Percentiles rank a stretch among this genome's conserved stretches.
Conservation (phyloP, 352 stramenopile genomes). For the Phytopythium litorale region DNA sequence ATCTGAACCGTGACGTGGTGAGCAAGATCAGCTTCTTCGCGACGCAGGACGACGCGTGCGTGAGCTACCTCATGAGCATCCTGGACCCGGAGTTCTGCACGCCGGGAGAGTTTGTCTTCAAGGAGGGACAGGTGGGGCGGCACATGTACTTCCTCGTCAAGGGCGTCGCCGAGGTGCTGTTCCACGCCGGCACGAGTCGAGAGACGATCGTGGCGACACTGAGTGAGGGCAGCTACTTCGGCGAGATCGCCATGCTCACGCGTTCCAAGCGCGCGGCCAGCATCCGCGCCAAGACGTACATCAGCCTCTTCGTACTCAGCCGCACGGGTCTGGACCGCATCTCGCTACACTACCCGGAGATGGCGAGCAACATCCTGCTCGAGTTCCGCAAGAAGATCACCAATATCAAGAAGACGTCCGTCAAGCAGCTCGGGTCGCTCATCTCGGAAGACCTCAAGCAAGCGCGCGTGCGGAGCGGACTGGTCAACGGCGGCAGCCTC, state of each 20-base stretch:
- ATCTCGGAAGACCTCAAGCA: conserved; percentile 32
- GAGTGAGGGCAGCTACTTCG: conserved; percentile 74
- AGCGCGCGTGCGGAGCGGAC: conserved; percentile 22
- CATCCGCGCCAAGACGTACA: conserved; percentile 77
- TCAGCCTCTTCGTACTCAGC: conserved; percentile 74
- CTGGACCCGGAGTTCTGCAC: conserved; percentile 77
- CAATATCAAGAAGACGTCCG: conserved; percentile 65
- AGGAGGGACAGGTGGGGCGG: conserved; percentile 70
- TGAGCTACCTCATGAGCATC: conserved; percentile 84
- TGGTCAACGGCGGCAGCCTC: conserved; percentile 19
- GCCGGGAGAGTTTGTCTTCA: conserved; percentile 77
- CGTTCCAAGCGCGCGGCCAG: conserved; percentile 74
- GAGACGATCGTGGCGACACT: conserved; percentile 62
- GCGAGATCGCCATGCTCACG: conserved; percentile 80
- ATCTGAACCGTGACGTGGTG: conserved; percentile 79
- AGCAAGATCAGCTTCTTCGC: conserved; percentile 82
- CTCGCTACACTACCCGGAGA: conserved; percentile 73
- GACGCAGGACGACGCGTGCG: conserved; percentile 70
- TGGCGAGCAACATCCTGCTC: conserved; percentile 67
- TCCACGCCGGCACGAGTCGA: conserved; percentile 44
- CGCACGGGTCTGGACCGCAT: conserved; percentile 69
- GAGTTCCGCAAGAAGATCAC: conserved; percentile 83
- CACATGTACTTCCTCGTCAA: conserved; percentile 88
- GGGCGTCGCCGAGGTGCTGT: conserved; percentile 64
- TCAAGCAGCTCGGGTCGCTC: conserved; percentile 24